Evolutionary conservation across 148 eudicot species (phyloP).

Genomic region (Cornus suecica): DNA sequence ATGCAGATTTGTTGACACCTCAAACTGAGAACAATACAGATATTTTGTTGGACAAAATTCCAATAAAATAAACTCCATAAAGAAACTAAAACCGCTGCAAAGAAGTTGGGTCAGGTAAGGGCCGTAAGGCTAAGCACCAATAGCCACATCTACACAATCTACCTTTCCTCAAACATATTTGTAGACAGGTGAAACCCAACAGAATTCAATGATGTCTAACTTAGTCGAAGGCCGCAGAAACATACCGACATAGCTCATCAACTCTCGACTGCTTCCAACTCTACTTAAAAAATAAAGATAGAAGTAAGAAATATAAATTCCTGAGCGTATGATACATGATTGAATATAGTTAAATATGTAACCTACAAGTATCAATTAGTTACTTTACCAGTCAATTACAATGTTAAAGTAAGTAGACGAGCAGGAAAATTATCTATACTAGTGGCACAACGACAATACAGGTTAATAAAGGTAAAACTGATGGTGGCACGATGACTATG

Average conservation of each 20-base stretch:
- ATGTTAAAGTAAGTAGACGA: background rate
- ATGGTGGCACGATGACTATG: too few relatives aligned
- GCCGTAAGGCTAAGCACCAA: background rate
- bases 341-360: background rate
- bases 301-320: background rate
- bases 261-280: too few relatives aligned
- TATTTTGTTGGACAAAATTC: background rate
- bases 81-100: background rate
- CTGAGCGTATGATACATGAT: too few relatives aligned
- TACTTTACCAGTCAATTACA: background rate
- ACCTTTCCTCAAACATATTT: background rate
- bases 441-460: too few relatives aligned
- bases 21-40: background rate
- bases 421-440: too few relatives aligned
- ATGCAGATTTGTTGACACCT: too few relatives aligned
- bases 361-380: background rate
- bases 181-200: background rate
- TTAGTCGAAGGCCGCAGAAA: background rate
- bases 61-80: too few relatives aligned
- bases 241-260: too few relatives aligned
- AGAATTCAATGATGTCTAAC: background rate
- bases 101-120: background rate
- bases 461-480: too few relatives aligned
- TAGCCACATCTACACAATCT: background rate
- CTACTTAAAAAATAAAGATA: too few relatives aligned